phyloP scores from a whole-genome alignment of 2,329 filamentous ascomycete genomes.

The Alternaria tenuissima region DNA sequence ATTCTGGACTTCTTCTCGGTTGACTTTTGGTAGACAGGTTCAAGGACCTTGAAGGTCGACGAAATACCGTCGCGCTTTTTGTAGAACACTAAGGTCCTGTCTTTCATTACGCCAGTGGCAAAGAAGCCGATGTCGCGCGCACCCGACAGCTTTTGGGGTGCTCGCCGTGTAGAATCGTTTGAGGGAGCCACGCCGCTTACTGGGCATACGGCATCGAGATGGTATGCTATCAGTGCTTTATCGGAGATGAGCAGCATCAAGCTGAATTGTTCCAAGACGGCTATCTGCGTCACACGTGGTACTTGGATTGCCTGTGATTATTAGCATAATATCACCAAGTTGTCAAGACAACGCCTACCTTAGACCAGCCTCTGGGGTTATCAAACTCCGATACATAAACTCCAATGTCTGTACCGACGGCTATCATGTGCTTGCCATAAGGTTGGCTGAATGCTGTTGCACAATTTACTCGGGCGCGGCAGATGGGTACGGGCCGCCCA shows the following conservation, averaged over 20 bases:
- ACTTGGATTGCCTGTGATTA: conserved; percentile 73
- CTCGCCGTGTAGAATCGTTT: conserved; percentile 78
- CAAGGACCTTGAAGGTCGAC: conserved; percentile 95
- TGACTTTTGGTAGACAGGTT: conserved; percentile 93
- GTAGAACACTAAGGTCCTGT: conserved; percentile 92
- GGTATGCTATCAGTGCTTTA: conserved; percentile 89
- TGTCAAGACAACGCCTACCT: conserved; percentile 64
- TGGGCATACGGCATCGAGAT: conserved; percentile 81
- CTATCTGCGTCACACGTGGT: conserved; percentile 84
- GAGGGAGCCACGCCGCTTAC: conserved; percentile 64
- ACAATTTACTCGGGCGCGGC: conserved; percentile 87
- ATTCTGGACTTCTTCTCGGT: conserved; percentile 81
- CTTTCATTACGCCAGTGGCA: conserved; percentile 95
- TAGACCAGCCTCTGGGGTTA: conserved; percentile 89
- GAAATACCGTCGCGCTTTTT: conserved; percentile 93
- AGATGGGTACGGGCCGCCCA: conserved; percentile 79
- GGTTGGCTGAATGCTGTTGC: conserved; percentile 86
- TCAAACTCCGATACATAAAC: conserved; percentile 89
- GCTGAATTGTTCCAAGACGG: conserved; percentile 94
- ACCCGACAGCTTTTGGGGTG: conserved; percentile 88
- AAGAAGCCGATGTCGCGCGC: conserved; percentile 97
- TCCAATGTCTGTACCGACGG: conserved; percentile 93
- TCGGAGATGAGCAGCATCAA: conserved; percentile 91
- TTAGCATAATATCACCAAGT: conserved; percentile 34
- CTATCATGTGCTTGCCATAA: conserved; percentile 85